Evolutionary conservation across 1,139 yeast species (phyloP).

Genomic region (Kodamaea suecica): DNA sequence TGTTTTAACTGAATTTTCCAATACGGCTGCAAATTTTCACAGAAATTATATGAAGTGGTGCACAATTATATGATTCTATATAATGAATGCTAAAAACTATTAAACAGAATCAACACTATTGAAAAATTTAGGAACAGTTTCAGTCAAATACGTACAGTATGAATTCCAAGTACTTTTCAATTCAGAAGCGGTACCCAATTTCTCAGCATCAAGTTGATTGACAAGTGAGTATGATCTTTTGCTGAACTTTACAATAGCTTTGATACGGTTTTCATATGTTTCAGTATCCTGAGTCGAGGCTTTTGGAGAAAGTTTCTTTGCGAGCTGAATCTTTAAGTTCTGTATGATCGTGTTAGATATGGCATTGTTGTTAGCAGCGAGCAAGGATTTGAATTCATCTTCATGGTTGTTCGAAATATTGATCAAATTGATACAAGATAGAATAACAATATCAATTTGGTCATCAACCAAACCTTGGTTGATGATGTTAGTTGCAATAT

Average conservation of each 20-base stretch:
- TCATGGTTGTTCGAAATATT: constrained; percentile 25
- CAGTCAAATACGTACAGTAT: constrained; percentile 8
- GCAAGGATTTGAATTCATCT: constrained; percentile 16
- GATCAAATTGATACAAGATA: constrained; percentile 33
- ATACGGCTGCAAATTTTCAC: no score
- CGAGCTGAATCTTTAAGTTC: constrained; percentile 27
- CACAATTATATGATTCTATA: no score
- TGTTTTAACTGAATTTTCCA: no score
- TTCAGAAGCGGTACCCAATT: constrained; percentile 4
- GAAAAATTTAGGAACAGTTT: constrained; percentile 1
- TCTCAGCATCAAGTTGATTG: constrained; percentile 7
- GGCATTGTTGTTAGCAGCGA: constrained; percentile 17
- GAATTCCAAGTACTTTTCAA: constrained; percentile 8
- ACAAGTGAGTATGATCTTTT: constrained; percentile 5
- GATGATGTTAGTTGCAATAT: constrained; percentile 29
- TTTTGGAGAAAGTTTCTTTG: constrained; percentile 37
- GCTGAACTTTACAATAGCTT: constrained; percentile 26
- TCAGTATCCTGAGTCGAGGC: constrained; percentile 46
- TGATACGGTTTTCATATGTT: constrained; percentile 31
- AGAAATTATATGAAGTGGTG: no score
- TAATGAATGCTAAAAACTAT: no score
- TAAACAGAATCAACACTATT: neutral
- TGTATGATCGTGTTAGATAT: constrained; percentile 22
- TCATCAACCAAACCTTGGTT: constrained; percentile 35
- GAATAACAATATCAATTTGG: constrained; percentile 39